These are phyloP conservation scores for Cyclostephanos invisitatus DNA, from an alignment of 108 stramenopile species.

Conservation along the genomic window DNA sequence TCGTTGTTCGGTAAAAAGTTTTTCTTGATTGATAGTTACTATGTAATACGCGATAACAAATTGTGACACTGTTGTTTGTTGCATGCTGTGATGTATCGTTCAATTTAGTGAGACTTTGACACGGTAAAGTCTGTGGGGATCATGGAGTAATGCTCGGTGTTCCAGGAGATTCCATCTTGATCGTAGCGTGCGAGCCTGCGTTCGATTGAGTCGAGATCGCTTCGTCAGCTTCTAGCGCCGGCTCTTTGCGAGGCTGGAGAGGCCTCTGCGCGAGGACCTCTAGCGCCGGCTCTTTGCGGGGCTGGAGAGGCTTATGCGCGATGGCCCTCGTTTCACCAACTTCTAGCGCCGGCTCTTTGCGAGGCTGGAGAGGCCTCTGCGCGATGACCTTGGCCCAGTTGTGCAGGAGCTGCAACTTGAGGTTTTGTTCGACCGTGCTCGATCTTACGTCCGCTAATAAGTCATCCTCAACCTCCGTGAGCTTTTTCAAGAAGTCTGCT, in stretches of 20 bases:
- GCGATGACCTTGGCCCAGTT: constrained; percentile 17
- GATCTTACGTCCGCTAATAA: constrained; percentile 14
- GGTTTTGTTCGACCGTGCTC: background rate
- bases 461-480: constrained; percentile 6
- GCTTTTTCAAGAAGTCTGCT: constrained; percentile 3
- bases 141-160: background rate
- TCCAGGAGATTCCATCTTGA: constrained; percentile 11
- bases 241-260: constrained; percentile 9
- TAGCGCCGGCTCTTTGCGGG: too few relatives aligned
- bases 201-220: background rate
- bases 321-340: too few relatives aligned
- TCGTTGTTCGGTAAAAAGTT: too few relatives aligned
- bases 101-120: too few relatives aligned
- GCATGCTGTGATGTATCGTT: too few relatives aligned
- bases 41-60: too few relatives aligned
- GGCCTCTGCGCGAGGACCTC: constrained; percentile 14
- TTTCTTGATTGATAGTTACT: too few relatives aligned
- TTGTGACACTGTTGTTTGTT: too few relatives aligned
- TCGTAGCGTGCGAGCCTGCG: background rate
- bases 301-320: too few relatives aligned
- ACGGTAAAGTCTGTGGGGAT: background rate
- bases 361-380: constrained; percentile 21
- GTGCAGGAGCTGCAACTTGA: constrained; percentile 14
- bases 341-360: background rate
- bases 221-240: background rate